These are phyloP conservation scores for Pseudohyphozyma bogoriensis DNA, from an alignment of 768 basidiomycete species.

Conservation along the genomic window DNA sequence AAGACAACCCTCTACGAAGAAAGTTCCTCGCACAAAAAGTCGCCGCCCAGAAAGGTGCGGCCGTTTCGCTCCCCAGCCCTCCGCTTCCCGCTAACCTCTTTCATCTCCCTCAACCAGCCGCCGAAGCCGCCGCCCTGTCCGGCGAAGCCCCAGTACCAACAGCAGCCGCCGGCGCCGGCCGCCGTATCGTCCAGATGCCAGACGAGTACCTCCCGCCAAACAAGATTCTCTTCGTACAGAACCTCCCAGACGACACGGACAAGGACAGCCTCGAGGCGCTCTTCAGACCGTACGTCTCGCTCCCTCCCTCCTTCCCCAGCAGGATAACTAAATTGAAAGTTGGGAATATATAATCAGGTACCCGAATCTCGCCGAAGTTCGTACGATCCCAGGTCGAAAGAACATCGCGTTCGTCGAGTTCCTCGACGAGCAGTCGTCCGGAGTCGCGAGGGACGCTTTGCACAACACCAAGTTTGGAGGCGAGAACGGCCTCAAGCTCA, in stretches of 20 bases:
- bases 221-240: conserved; percentile 97
- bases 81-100: neutral
- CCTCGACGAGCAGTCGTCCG: conserved; percentile 80
- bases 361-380: conserved; percentile 91
- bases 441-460: conserved; percentile 83
- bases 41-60: conserved; percentile 61
- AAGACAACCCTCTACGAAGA: conserved; percentile 75
- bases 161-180: conserved; percentile 21
- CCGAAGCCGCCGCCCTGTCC: conserved; percentile 10
- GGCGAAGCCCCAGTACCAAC: conserved; percentile 3
- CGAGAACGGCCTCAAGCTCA: conserved; percentile 97
- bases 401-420: conserved; percentile 99
- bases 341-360: conserved; percentile 48
- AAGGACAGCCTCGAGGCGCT: conserved; percentile 83
- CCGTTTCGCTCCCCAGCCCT: conserved; percentile 37
- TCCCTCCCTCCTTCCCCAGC: neutral
- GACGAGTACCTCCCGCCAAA: conserved; percentile 99
- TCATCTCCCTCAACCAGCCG: conserved; percentile 6
- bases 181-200: conserved; percentile 77
- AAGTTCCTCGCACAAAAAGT: conserved; percentile 72
- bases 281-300: conserved; percentile 67
- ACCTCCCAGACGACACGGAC: conserved; percentile 82
- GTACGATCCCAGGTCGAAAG: conserved; percentile 92
- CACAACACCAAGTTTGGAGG: conserved; percentile 71
- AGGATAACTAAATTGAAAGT: neutral